Evolutionary conservation across 2,329 filamentous ascomycete genomes (phyloP), one percentile per base, ranked within the genome.

Genomic region (Lecanicillium sp.): DNA sequence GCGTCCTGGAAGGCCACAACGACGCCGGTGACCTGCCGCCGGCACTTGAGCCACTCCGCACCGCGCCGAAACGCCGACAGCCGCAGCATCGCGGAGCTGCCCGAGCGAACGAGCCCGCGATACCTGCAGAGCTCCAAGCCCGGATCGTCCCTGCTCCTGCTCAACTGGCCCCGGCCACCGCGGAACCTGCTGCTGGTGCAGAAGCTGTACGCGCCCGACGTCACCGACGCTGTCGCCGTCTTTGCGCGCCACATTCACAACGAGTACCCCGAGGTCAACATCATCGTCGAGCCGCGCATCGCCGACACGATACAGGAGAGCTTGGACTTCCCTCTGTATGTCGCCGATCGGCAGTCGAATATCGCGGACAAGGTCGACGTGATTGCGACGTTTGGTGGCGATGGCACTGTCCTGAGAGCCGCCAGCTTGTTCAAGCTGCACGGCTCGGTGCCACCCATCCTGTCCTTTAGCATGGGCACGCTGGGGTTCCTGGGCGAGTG

Each of bases 401-500:
- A 98, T 59, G 88, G 88, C 44, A 95, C 88, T 3, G 90, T 95
- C 39, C 63, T 95, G 33, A 84, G 86, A 43, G 88, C 88, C 0
- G 84, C 87, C 3, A 89, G 84, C 39, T 72, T 55, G 15, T 43
- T 39, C 64, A 87, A 87, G 43, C 82, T 86, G 28, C 80, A 85
- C 32, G 71, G 75, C 3, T 79, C 79, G 31, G 90, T 98, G 0
- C 92, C 92, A 0, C 92, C 92, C 0, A 84, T 98, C 25, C 69
- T 98, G 7, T 88, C 87, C 2, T 98, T 98, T 56, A 94, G 88
- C 57, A 96, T 98, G 87, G 92, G 92, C 5, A 94, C 90, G 0
- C 68, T 98, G 1, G 92, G 92, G 0, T 98, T 98, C 49, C 66
- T 98, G 7, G 89, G 90, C 13, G 90, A 97, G 61, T 98, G 90